Percentiles rank a stretch among this genome's conserved stretches.
These are phyloP conservation scores for Lactarius evosmus DNA, from an alignment of 768 basidiomycete species.

Conservation along the genomic window DNA sequence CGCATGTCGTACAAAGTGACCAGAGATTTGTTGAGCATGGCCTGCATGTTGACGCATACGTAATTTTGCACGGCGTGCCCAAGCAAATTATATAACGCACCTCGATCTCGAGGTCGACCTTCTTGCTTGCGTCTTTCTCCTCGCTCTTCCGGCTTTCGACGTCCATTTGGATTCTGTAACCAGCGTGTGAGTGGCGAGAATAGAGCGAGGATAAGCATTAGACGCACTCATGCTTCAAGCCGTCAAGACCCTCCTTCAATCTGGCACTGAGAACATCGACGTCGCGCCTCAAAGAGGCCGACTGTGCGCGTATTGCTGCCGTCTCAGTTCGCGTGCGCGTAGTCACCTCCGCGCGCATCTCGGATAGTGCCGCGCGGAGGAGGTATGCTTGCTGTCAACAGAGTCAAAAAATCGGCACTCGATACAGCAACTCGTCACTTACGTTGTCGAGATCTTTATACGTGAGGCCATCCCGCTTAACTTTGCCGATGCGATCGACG, in stretches of 20 bases:
- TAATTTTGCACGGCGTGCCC: neutral
- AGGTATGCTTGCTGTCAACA: conserved; percentile 83
- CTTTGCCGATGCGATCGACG: conserved; percentile 69
- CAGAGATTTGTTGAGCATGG: conserved; percentile 69
- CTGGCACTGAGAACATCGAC: conserved; percentile 82
- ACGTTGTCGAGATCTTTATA: conserved; percentile 82
- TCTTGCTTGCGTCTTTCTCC: conserved; percentile 76
- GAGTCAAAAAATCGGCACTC: conserved; percentile 3
- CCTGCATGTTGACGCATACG: conserved; percentile 40
- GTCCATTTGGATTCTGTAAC: conserved; percentile 87
- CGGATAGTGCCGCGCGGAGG: conserved; percentile 89
- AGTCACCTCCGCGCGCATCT: conserved; percentile 82
- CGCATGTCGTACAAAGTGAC: conserved; percentile 74
- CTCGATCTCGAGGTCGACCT: conserved; percentile 81
- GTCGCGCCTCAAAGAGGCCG: conserved; percentile 77
- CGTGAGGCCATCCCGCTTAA: conserved; percentile 67
- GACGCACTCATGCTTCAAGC: conserved; percentile 88
- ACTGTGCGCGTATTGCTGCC: conserved; percentile 72
- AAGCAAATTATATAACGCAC: conserved; percentile 38
- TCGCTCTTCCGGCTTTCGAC: conserved; percentile 93
- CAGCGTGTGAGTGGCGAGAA: neutral
- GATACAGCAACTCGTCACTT: conserved; percentile 32
- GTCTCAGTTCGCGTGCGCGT: conserved; percentile 81
- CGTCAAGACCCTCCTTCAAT: conserved; percentile 90
- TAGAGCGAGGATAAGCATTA: neutral